Conservation (phyloP, 2,329 filamentous ascomycete species). For the Decorospora gaudefroyi region DNA sequence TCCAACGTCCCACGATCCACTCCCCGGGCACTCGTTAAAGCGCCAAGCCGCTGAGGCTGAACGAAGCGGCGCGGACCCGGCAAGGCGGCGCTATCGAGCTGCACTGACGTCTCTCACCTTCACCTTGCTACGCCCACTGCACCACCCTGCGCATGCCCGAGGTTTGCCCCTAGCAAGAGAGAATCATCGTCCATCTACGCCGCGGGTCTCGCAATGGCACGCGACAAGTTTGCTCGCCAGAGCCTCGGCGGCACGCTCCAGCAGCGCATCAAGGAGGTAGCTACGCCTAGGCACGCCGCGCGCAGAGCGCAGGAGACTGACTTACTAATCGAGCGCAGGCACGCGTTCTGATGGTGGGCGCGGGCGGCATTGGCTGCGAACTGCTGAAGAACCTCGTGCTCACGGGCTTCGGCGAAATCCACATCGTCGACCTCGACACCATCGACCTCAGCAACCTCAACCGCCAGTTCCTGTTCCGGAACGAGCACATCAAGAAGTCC, state of each 20-base stretch:
- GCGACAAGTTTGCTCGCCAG: conserved; percentile 59
- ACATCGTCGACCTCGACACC: conserved; percentile 95
- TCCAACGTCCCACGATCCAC: conserved; percentile 15
- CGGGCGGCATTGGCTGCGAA: conserved; percentile 96
- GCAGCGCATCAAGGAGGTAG: conserved; percentile 68
- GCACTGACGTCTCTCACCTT: conserved; percentile 35
- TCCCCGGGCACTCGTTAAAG: conserved; percentile 24
- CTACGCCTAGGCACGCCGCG: conserved; percentile 11
- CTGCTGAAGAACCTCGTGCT: conserved; percentile 95
- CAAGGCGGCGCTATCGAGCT: conserved; percentile 22
- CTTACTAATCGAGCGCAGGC: conserved; percentile 60
- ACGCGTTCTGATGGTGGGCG: conserved; percentile 89
- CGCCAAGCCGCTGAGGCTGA: conserved; percentile 37
- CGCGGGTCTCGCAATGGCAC: conserved; percentile 48
- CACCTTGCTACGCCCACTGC: conserved; percentile 14
- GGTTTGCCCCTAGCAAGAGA: conserved; percentile 14
- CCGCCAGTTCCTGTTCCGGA: conserved; percentile 93
- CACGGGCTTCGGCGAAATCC: conserved; percentile 87
- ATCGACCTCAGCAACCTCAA: conserved; percentile 98
- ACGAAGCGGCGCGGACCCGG: conserved; percentile 13
- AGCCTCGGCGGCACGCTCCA: conserved; percentile 66
- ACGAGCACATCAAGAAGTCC: conserved; percentile 96
- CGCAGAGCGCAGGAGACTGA: background rate
- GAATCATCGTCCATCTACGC: conserved; percentile 6
- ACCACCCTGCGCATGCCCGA: conserved; percentile 26